Evolutionary conservation across 345 rosid genomes (phyloP), one percentile per base, ranked within the genome.

Genomic region (Linum tenue): DNA sequence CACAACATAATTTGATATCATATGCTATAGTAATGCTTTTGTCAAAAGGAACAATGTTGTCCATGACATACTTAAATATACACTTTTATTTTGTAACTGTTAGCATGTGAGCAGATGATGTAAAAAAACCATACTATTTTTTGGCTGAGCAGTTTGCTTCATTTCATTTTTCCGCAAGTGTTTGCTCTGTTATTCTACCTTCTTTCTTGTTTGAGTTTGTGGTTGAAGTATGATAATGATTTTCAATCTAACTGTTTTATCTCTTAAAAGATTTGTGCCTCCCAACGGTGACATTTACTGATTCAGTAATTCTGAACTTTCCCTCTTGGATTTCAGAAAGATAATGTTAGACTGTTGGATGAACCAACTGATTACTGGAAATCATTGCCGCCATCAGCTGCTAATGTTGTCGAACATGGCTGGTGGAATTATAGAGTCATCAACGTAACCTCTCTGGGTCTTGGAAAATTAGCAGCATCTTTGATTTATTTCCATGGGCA

Each of bases 381-480:
- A 66, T 71, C 79, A 51, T 68, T 73, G 60, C 71, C 77, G 56
- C 75, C 72, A 68, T 72, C 86, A 63, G 78, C 80, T 61, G 78
- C 85, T 77, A 71, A 69, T 75, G 76, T 79, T 60, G 73, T 67
- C n/a, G 78, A 72, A 70, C 73, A 79, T 72, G 83, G 84, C 69
- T 70, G 80, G 86, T 73, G 11, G 66, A 85, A 82, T 74, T 75
- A 84, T 72, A 82, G 81, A 82, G 71, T 83, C 64, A 71, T 92
- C 72, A 74, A 73, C 39, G 88, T 95, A 70, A 72, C 73, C 64
- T 86, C 87, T 69, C 82, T 62, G 51, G 98, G 98, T 73, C 37
- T 66, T 67, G 98, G 94, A 77, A 81, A 84, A 64, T 40, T 92
- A 59, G 74, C 77, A 22, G 90, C 97, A 77, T 77, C 97, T 66